Evolutionary conservation across 1,139 yeast genomes (phyloP).

Genomic region (Wickerhamomyces sp.): DNA sequence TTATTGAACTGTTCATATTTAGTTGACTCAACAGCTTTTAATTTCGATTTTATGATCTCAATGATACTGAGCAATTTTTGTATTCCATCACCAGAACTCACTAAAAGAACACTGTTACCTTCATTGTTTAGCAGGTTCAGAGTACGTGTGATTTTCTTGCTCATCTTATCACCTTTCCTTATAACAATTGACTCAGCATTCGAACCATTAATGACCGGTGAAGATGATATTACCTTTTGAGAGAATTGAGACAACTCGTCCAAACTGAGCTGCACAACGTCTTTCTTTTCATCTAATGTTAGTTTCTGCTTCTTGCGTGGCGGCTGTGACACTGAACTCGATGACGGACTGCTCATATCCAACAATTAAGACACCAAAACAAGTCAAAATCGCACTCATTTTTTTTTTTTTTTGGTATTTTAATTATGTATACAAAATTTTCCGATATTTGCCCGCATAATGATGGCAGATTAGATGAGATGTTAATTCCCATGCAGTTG

Average conservation of each 20-base stretch:
- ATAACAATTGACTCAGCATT: slow-evolving; percentile 2
- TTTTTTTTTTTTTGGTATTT: too few species aligned
- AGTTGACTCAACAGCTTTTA: slow-evolving; percentile 4
- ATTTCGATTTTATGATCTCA: slow-evolving; percentile 19
- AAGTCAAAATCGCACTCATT: too few species aligned
- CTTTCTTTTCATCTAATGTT: not conserved
- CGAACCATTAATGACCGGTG: not conserved
- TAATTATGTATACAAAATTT: too few species aligned
- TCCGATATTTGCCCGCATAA: too few species aligned
- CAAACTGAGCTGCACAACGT: not conserved
- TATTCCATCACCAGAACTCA: slow-evolving; percentile 20
- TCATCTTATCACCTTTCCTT: slow-evolving; percentile 14
- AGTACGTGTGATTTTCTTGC: slow-evolving; percentile 5
- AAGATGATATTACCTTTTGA: not conserved
- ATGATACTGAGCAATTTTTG: slow-evolving; percentile 20
- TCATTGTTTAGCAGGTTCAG: slow-evolving; percentile 2
- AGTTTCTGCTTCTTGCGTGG: slow-evolving; percentile 2
- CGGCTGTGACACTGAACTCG: too few species aligned
- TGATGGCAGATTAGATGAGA: too few species aligned
- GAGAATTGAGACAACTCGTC: slow-evolving; percentile 3
- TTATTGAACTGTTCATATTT: slow-evolving; percentile 19
- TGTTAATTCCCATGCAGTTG: too few species aligned
- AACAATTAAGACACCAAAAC: too few species aligned
- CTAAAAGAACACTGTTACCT: slow-evolving; percentile 8
- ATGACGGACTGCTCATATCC: too few species aligned